Evolutionary conservation across 2,329 filamentous ascomycete genomes (phyloP).

Genomic region (Colletotrichum truncatum): DNA sequence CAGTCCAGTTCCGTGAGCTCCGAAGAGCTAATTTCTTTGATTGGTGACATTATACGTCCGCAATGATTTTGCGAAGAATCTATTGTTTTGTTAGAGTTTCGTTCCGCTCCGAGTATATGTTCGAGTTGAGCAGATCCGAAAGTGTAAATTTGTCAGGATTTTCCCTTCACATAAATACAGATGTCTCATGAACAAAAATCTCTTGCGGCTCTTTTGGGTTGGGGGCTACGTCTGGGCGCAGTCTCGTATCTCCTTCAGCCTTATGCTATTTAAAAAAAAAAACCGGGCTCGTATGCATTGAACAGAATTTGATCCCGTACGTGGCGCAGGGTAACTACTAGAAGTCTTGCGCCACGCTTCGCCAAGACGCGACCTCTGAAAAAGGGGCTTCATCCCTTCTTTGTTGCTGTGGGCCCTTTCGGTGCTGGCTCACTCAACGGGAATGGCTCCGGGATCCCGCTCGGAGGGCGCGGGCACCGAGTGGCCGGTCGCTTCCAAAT

Average conservation of each 20-base stretch:
- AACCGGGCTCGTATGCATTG: not conserved
- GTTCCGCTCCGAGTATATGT: no score
- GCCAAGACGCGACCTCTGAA: not conserved
- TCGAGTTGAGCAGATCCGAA: not conserved
- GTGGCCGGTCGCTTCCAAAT: not conserved
- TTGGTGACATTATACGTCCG: constrained; percentile 1
- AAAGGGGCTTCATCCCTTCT: constrained; percentile 3
- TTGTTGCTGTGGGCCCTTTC: not conserved
- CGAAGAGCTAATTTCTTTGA: not conserved
- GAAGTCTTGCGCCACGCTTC: constrained; percentile 21
- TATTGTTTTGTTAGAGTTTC: no score
- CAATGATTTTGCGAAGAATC: no score
- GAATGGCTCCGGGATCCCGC: not conserved
- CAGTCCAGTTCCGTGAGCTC: constrained; percentile 12
- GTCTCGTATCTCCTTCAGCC: constrained; percentile 11
- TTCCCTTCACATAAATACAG: not conserved
- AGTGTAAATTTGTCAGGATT: not conserved
- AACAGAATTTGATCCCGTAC: not conserved
- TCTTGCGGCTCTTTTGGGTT: not conserved
- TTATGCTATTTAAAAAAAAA: constrained; percentile 12
- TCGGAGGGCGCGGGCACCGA: constrained; percentile 19
- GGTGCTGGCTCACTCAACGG: not conserved
- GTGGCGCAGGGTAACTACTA: constrained; percentile 14
- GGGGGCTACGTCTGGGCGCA: not conserved
- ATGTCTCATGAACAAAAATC: not conserved